Conservation (phyloP, 1,139 yeast species). For the Pichia sp. region DNA sequence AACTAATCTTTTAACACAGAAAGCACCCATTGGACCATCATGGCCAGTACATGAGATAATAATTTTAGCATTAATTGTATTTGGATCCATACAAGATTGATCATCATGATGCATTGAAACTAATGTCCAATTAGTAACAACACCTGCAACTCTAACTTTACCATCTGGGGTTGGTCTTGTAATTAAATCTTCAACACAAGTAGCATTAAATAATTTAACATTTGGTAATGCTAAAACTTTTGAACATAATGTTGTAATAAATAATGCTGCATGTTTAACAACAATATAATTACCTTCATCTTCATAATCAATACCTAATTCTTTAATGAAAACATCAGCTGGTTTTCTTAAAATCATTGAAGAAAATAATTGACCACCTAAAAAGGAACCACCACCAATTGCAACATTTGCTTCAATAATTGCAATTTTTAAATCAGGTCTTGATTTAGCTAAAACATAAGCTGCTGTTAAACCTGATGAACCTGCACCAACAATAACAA, state of each 20-base stretch:
- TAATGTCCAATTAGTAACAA: slow-evolving; percentile 77
- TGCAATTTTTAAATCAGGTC: slow-evolving; percentile 73
- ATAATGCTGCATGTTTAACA: slow-evolving; percentile 74
- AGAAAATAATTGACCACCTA: slow-evolving; percentile 73
- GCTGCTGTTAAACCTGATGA: slow-evolving; percentile 76
- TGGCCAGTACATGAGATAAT: slow-evolving; percentile 73
- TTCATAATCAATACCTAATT: slow-evolving; percentile 59
- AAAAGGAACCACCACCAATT: slow-evolving; percentile 79
- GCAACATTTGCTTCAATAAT: slow-evolving; percentile 69
- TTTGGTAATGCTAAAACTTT: slow-evolving; percentile 68
- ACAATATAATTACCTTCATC: slow-evolving; percentile 80
- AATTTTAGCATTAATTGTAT: slow-evolving; percentile 68
- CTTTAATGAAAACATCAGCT: slow-evolving; percentile 61
- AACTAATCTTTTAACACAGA: slow-evolving; percentile 53
- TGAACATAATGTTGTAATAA: slow-evolving; percentile 66
- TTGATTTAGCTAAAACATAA: slow-evolving; percentile 60
- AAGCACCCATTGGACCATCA: slow-evolving; percentile 85
- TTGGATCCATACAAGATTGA: slow-evolving; percentile 81
- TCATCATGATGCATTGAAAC: slow-evolving; percentile 72
- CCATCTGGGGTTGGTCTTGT: slow-evolving; percentile 61
- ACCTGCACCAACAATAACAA: slow-evolving; percentile 75
- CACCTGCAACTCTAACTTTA: slow-evolving; percentile 65
- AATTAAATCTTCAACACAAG: slow-evolving; percentile 75
- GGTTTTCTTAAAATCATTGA: slow-evolving; percentile 81
- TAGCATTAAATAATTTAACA: slow-evolving; percentile 72